Evolutionary conservation across 371 early-diverging fungal species (phyloP).

Genomic region (Lichtheimia ramosa): DNA sequence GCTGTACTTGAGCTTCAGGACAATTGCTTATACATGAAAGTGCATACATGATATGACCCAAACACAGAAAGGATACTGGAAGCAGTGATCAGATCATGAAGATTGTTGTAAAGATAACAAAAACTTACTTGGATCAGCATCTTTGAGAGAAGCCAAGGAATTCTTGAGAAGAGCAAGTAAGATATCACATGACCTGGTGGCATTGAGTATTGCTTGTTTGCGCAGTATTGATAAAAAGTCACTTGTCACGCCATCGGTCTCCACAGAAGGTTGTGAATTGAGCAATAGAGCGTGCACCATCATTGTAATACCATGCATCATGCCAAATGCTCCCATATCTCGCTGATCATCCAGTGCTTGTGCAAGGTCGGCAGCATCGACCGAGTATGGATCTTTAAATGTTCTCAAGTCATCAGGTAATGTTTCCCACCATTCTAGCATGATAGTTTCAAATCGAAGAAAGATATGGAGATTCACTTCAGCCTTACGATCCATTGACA

Average conservation of each 20-base stretch:
- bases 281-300: neutral
- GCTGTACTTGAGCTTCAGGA: neutral
- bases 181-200: neutral
- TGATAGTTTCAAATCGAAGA: neutral
- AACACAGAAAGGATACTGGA: slow-evolving; percentile 1
- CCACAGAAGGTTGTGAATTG: neutral
- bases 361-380: neutral
- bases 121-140: neutral
- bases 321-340: neutral
- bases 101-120: neutral
- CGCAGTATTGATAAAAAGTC: neutral
- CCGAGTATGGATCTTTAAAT: neutral
- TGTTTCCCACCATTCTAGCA: slow-evolving; percentile 4
- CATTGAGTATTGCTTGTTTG: neutral
- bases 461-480: neutral
- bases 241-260: neutral
- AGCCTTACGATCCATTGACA: too few relatives aligned
- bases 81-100: neutral
- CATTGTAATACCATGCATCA: neutral
- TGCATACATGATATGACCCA: slow-evolving; percentile 4
- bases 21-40: neutral
- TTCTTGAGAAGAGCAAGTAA: neutral
- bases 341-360: neutral
- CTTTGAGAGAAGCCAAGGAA: neutral
- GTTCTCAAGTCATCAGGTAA: neutral